Evolutionary conservation across 257 asterid species (phyloP).

Genomic region (Mentha longifolia): DNA sequence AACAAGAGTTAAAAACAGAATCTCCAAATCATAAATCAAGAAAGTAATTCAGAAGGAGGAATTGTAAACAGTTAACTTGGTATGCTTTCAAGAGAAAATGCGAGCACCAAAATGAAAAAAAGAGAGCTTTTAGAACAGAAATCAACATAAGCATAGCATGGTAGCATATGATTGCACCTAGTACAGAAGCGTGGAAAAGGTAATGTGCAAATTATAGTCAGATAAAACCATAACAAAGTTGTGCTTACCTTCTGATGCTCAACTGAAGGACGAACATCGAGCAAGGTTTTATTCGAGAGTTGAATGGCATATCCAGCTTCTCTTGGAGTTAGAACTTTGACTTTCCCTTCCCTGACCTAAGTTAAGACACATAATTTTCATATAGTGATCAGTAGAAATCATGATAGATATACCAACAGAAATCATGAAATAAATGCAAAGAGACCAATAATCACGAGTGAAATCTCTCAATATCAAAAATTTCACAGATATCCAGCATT

Average conservation of each 20-base stretch:
- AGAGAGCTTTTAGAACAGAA: not conserved
- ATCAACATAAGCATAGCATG: slow-evolving; percentile 4
- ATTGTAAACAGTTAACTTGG: not conserved
- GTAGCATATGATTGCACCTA: not conserved
- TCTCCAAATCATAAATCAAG: slow-evolving; percentile 17
- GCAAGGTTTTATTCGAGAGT: slow-evolving; percentile 76
- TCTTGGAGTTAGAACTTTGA: slow-evolving; percentile 81
- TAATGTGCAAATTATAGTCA: not conserved
- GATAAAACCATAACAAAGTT: slow-evolving; percentile 16
- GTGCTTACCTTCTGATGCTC: slow-evolving; percentile 75
- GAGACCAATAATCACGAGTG: not conserved
- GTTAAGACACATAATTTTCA: slow-evolving; percentile 20
- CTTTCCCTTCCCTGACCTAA: slow-evolving; percentile 88
- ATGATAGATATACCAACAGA: slow-evolving; percentile 5
- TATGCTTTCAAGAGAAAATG: slow-evolving; percentile 16
- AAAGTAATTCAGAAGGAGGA: slow-evolving; percentile 5
- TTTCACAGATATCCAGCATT: not conserved
- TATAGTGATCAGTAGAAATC: slow-evolving; percentile 8
- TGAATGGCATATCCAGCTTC: slow-evolving; percentile 98
- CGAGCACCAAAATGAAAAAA: not conserved
- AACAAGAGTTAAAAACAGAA: slow-evolving; percentile 35
- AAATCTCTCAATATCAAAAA: slow-evolving; percentile 4
- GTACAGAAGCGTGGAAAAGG: not conserved
- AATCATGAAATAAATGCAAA: not conserved
- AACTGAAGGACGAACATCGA: slow-evolving; percentile 88